Conservation (phyloP, 225 moss, liverwort and hornwort species). For the Antitrichia curtipendula region DNA sequence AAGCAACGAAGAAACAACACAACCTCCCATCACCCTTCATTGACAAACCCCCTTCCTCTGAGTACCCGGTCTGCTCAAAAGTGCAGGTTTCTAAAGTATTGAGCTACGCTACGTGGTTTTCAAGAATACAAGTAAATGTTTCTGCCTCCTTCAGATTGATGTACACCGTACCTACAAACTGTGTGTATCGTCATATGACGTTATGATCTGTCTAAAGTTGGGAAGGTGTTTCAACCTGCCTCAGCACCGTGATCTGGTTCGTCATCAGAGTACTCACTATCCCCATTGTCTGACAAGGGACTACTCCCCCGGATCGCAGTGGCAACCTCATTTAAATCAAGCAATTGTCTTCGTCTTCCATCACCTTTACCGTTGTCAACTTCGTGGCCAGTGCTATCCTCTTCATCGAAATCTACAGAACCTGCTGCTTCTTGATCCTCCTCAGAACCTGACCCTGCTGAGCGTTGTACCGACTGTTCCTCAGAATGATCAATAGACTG, state of each 20-base stretch:
- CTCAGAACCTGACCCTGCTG: background rate
- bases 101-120: background rate
- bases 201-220: background rate
- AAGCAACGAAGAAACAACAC: background rate
- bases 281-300: constrained; percentile 42
- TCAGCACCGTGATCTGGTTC: constrained; percentile 33
- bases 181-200: background rate
- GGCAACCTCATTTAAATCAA: constrained; percentile 84
- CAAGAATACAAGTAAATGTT: constrained; percentile 3
- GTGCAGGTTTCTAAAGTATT: background rate
- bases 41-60: background rate
- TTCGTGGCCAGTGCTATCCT: constrained; percentile 30
- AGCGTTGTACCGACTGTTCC: constrained; percentile 1
- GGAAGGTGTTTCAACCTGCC: constrained; percentile 21
- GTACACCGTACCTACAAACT: constrained; percentile 20
- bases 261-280: constrained; percentile 54
- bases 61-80: background rate
- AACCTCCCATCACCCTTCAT: background rate
- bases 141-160: background rate
- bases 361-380: constrained; percentile 1
- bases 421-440: constrained; percentile 23
- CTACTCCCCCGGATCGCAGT: constrained; percentile 45
- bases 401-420: constrained; percentile 29
- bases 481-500: background rate
- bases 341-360: constrained; percentile 49